These are phyloP conservation scores for Perkinsus olseni DNA, from an alignment of 169 alveolate species.

Conservation along the genomic window DNA sequence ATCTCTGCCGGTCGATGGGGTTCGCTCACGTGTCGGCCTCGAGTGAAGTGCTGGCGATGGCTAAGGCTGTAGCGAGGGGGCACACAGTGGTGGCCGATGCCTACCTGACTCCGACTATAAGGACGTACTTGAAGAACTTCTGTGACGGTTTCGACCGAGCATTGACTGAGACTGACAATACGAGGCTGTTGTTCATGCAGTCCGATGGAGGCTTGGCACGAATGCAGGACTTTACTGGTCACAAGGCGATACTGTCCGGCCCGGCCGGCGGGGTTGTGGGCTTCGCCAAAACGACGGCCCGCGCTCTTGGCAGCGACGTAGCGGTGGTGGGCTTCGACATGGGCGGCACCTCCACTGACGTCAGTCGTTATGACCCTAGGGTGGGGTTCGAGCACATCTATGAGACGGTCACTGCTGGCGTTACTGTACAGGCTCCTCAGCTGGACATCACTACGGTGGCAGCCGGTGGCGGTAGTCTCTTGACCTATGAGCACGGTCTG, in stretches of 20 bases:
- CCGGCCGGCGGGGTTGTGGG: conserved; percentile 78
- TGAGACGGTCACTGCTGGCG: conserved; percentile 57
- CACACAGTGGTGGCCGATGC: conserved; percentile 63
- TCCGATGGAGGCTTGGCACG: conserved; percentile 69
- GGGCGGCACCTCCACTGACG: conserved; percentile 83
- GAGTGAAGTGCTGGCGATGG: conserved; percentile 43
- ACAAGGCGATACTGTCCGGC: conserved; percentile 66
- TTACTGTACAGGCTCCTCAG: conserved; percentile 52
- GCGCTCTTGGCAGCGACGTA: conserved; percentile 14
- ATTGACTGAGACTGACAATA: conserved; percentile 17
- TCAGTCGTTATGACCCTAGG: conserved; percentile 37
- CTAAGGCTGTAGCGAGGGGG: conserved; percentile 57
- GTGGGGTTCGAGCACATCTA: conserved; percentile 45
- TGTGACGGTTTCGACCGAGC: conserved; percentile 41
- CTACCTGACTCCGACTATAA: conserved; percentile 56
- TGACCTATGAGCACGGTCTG: conserved; percentile 46
- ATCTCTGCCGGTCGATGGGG: conserved; percentile 46
- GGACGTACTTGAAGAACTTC: conserved; percentile 22
- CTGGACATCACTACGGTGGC: conserved; percentile 71
- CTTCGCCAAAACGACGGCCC: conserved; percentile 38
- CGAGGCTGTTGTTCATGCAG: conserved; percentile 54
- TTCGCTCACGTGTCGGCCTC: conserved; percentile 49
- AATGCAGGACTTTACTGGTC: conserved; percentile 43
- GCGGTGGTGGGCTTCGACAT: conserved; percentile 69
- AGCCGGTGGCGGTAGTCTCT: conserved; percentile 77